phyloP scores from a whole-genome alignment of 805 yeast genomes.

The Allodekkera sacchari region DNA sequence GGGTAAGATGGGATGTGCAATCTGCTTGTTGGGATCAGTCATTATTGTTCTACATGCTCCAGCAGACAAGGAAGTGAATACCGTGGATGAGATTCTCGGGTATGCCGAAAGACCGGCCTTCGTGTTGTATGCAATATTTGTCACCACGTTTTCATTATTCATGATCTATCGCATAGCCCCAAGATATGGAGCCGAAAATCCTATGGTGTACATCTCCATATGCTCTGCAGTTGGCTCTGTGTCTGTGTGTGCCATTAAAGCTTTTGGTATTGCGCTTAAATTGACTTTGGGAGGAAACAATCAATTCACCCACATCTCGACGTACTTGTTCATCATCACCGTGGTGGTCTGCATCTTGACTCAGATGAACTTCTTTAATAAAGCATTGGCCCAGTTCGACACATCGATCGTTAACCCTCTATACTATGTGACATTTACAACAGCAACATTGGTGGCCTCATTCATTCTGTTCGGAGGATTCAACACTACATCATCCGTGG shows the following conservation, averaged over 20 bases:
- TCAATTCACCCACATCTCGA: slow-evolving; percentile 78
- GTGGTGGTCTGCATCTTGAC: slow-evolving; percentile 78
- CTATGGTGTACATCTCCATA: slow-evolving; percentile 83
- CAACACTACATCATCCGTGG: slow-evolving; percentile 73
- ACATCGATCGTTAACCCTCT: slow-evolving; percentile 88
- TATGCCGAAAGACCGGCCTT: slow-evolving; percentile 79
- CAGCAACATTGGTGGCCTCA: slow-evolving; percentile 78
- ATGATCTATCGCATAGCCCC: slow-evolving; percentile 85
- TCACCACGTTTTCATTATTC: slow-evolving; percentile 58
- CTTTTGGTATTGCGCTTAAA: slow-evolving; percentile 86
- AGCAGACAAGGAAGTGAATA: slow-evolving; percentile 80
- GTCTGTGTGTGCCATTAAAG: slow-evolving; percentile 86
- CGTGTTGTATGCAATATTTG: slow-evolving; percentile 53
- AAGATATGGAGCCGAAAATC: slow-evolving; percentile 66
- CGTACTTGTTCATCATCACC: slow-evolving; percentile 71
- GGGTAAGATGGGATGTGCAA: slow-evolving; percentile 91
- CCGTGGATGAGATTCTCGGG: slow-evolving; percentile 78
- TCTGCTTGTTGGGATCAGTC: slow-evolving; percentile 80
- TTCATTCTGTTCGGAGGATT: slow-evolving; percentile 82
- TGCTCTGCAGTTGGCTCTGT: slow-evolving; percentile 88
- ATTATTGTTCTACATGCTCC: slow-evolving; percentile 89
- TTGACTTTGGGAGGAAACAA: slow-evolving; percentile 78
- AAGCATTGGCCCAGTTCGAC: slow-evolving; percentile 88
- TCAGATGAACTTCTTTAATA: slow-evolving; percentile 91
- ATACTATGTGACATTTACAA: slow-evolving; percentile 86